Conservation (phyloP, 768 basidiomycete species). For the Podaxis sp. region DNA sequence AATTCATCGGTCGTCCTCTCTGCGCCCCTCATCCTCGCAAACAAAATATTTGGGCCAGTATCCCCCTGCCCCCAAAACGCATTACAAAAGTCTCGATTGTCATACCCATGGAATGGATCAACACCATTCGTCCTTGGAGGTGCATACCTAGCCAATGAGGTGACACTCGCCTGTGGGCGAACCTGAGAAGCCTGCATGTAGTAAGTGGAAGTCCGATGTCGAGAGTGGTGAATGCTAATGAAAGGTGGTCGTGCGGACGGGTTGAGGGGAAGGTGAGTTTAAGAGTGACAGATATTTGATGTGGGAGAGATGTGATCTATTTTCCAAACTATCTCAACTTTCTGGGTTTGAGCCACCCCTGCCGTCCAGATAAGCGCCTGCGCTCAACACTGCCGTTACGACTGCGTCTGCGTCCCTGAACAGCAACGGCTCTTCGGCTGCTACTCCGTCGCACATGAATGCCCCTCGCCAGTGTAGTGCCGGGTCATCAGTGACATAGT, state of each 20-base stretch:
- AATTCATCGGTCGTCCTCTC: conserved; percentile 86
- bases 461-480: not conserved
- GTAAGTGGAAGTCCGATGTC: conserved; percentile 1
- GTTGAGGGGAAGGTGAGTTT: not conserved
- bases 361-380: conserved; percentile 1
- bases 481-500: not conserved
- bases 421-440: not conserved
- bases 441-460: not conserved
- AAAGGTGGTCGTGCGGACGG: too few species aligned
- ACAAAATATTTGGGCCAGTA: conserved; percentile 83
- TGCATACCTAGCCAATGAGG: conserved; percentile 64
- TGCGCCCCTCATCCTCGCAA: conserved; percentile 83
- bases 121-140: conserved; percentile 41
- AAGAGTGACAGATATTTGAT: conserved; percentile 12
- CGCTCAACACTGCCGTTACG: not conserved
- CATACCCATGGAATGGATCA: conserved; percentile 39
- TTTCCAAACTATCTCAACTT: not conserved
- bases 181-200: conserved; percentile 5
- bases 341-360: not conserved
- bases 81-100: conserved; percentile 80
- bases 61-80: conserved; percentile 91
- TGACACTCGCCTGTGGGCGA: conserved; percentile 64
- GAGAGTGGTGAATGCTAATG: not conserved
- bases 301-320: conserved; percentile 3
- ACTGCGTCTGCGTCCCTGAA: not conserved